Evolutionary conservation across 2,329 filamentous ascomycete genomes (phyloP), one percentile per base, ranked within the genome.

Genomic region (Whalleya microplaca): DNA sequence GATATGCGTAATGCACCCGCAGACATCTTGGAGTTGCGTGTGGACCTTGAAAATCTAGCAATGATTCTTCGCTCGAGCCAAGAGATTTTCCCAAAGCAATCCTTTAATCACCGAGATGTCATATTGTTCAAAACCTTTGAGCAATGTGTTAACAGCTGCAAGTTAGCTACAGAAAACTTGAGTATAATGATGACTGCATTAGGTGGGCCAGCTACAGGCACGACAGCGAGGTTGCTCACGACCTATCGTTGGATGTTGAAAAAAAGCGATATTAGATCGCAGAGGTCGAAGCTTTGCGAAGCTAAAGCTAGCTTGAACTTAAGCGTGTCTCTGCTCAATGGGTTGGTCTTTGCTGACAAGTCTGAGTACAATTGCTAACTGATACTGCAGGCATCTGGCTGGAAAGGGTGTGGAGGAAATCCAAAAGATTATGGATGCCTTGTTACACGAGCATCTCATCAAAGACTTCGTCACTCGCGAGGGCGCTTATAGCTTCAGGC

Each of bases 221-320:
- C 20, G 18, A 51, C 23, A 51, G 43, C 32, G 18, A 51, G 44
- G n/a, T 16, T 32, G 18, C 3, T 41, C 20, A 40, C 19, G 42
- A 23, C 37, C 9, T 44, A 41, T 23, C 49, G 49, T 37, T 51
- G 49, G 49, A 51, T 45, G 42, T 20, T 32, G 9, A 32, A n/a
- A 8, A 51, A 51, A 19, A 23, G 12, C 18, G 27, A 51, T 19
- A 44, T 51, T 3, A 41, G 42, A 8, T 40, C 41, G 12, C 49
- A 45, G 21, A 23, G 32, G 27, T 41, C 21, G 21, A 41, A 37
- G 37, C 19, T 51, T 32, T 41, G 49, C 9, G 49, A 51, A 45
- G 49, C 49, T 2, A 51, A 51, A 51, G 49, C 49, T 12, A 51
- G 49, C 42, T 45, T 51, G 9, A 51, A 45, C 32, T 23, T 51